Percentiles rank a stretch among this genome's conserved stretches.
These are phyloP conservation scores for Ophiostoma ips DNA, from an alignment of 2,329 filamentous ascomycete species.

Conservation along the genomic window DNA sequence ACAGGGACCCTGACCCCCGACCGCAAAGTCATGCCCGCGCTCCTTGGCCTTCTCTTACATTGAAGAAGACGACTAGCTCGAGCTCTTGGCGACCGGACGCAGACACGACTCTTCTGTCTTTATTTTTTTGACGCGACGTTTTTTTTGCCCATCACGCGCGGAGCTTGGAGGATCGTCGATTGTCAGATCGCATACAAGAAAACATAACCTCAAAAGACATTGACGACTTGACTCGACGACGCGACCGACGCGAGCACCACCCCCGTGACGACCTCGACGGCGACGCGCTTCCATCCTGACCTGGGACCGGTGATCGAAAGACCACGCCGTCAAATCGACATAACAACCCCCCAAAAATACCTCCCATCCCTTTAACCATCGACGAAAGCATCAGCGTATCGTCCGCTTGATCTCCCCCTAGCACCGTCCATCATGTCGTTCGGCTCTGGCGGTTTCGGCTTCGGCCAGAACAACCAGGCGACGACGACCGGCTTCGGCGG, in stretches of 20 bases:
- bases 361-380: not conserved
- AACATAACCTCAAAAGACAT: too few relatives aligned
- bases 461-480: conserved; percentile 33
- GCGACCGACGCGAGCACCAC: not conserved
- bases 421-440: conserved; percentile 35
- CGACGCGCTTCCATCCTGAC: not conserved
- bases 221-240: too few relatives aligned
- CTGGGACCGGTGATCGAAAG: not conserved
- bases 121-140: not conserved
- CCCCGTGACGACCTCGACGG: not conserved
- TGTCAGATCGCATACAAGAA: not conserved
- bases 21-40: not conserved
- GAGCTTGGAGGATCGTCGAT: not conserved
- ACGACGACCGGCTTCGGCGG: conserved; percentile 38
- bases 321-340: not conserved
- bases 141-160: not conserved
- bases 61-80: not conserved
- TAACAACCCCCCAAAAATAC: not conserved
- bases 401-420: not conserved
- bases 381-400: not conserved
- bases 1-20: not conserved
- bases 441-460: conserved; percentile 39
- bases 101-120: too few relatives aligned
- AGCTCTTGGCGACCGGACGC: not conserved
- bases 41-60: not conserved